These are phyloP conservation scores for Aspergillus sp. DNA, from an alignment of 2,329 filamentous ascomycete species.

Conservation along the genomic window DNA sequence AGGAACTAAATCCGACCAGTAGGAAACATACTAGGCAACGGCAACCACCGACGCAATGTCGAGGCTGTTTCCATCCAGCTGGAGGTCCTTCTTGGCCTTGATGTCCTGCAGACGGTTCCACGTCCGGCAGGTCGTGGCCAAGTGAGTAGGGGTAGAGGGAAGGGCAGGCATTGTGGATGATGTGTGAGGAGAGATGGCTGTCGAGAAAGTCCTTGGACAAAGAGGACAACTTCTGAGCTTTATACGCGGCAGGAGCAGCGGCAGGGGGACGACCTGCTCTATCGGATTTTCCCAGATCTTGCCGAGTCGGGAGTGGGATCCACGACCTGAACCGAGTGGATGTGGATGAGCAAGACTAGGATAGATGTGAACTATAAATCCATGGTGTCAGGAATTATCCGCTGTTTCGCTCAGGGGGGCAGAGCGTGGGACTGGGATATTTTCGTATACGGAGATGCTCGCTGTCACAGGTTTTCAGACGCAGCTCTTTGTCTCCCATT, in stretches of 20 bases:
- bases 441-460: too few relatives aligned
- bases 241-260: background rate
- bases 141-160: conserved; percentile 4
- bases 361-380: background rate
- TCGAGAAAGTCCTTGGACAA: background rate
- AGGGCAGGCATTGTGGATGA: conserved; percentile 6
- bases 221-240: background rate
- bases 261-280: background rate
- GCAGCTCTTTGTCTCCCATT: too few relatives aligned
- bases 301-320: background rate
- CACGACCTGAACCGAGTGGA: background rate
- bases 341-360: background rate
- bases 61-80: conserved; percentile 11
- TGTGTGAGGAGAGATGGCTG: background rate
- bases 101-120: conserved; percentile 12
- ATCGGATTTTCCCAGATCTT: background rate
- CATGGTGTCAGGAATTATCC: background rate
- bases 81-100: conserved; percentile 5
- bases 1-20: background rate
- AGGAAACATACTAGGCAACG: conserved; percentile 12
- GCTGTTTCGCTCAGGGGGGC: background rate
- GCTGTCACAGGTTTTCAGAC: too few relatives aligned
- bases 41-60: conserved; percentile 17
- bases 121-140: conserved; percentile 7
- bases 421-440: too few relatives aligned